Evolutionary conservation across 441 rosid genomes (phyloP).

Genomic region (California macrophylla): DNA sequence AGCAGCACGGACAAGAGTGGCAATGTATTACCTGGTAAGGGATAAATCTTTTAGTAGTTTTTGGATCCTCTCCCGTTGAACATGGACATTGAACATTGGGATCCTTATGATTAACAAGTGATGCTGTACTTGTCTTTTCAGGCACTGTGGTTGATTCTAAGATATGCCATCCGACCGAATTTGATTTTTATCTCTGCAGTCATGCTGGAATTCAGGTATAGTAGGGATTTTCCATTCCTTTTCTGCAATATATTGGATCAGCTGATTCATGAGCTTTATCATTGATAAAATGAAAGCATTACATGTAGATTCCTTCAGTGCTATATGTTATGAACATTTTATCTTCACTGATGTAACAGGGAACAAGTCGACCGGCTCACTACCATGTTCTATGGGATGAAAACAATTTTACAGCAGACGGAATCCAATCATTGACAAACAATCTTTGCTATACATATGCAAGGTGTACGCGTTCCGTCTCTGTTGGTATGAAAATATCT

Average conservation of each 20-base stretch:
- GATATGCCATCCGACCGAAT: conserved; percentile 92
- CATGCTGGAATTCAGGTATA: conserved; percentile 95
- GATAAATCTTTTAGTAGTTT: background rate
- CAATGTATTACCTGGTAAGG: conserved; percentile 72
- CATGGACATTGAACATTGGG: background rate
- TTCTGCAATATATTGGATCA: background rate
- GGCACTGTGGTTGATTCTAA: conserved; percentile 91
- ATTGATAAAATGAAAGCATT: background rate
- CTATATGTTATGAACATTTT: background rate
- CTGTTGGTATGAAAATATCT: conserved; percentile 50
- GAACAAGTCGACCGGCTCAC: conserved; percentile 97
- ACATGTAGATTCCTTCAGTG: background rate
- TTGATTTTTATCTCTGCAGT: conserved; percentile 91
- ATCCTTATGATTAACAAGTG: background rate
- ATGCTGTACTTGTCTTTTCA: conserved; percentile 20
- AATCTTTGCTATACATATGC: conserved; percentile 97
- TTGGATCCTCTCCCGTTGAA: background rate
- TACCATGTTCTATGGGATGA: conserved; percentile 99
- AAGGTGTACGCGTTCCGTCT: conserved; percentile 90
- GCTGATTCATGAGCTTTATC: background rate
- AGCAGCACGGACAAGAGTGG: conserved; percentile 86
- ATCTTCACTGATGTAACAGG: conserved; percentile 34
- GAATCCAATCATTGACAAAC: conserved; percentile 91
- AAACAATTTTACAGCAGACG: conserved; percentile 94
- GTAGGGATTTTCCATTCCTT: background rate